These are phyloP conservation scores for Fraxinus dipetala DNA, from an alignment of 305 asterid species.

Conservation along the genomic window DNA sequence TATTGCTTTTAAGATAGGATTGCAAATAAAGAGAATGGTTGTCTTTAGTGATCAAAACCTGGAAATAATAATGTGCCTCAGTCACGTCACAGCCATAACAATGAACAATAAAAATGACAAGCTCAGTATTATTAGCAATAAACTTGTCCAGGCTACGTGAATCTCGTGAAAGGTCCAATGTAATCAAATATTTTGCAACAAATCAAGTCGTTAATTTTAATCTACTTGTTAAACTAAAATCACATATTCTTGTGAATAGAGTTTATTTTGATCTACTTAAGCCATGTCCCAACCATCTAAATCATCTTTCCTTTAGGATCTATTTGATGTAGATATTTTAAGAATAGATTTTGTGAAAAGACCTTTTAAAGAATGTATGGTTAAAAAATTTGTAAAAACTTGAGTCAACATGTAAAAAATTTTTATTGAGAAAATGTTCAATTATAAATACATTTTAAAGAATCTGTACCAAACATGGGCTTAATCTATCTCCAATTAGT, in stretches of 20 bases:
- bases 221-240: background rate
- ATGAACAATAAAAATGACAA: background rate
- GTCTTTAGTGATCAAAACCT: background rate
- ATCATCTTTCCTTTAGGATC: background rate
- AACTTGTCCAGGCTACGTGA: background rate
- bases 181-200: background rate
- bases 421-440: background rate
- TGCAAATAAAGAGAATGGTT: conserved; percentile 11
- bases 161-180: background rate
- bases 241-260: background rate
- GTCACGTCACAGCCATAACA: background rate
- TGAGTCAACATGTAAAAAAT: background rate
- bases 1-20: conserved; percentile 11
- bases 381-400: background rate
- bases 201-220: background rate
- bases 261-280: background rate
- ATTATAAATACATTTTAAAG: background rate
- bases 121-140: background rate
- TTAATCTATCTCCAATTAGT: conserved; percentile 48
- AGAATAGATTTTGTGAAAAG: background rate
- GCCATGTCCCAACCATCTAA: background rate
- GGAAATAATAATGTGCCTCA: background rate
- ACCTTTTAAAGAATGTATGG: background rate
- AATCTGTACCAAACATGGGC: background rate
- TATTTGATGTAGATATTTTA: background rate